These are phyloP conservation scores for Peronospora tabacina DNA, from an alignment of 352 stramenopile genomes.

Conservation along the genomic window DNA sequence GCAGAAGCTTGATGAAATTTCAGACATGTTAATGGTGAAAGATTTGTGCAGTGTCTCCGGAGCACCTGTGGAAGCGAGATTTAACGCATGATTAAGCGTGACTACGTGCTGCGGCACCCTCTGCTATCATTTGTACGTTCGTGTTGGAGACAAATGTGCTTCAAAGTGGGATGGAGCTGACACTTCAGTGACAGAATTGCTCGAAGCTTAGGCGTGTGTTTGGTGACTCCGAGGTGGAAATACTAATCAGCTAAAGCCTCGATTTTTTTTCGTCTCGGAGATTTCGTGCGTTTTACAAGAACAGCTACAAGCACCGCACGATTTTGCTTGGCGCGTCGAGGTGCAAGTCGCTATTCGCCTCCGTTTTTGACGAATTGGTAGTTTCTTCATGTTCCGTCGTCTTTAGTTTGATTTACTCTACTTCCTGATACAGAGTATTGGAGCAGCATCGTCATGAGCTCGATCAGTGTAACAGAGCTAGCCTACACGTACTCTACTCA, in stretches of 20 bases:
- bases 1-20: constrained; percentile 22
- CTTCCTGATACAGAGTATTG: constrained; percentile 70
- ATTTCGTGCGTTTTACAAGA: neutral
- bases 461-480: constrained; percentile 77
- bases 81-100: constrained; percentile 82
- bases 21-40: constrained; percentile 25
- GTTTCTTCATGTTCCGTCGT: constrained; percentile 7
- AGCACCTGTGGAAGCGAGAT: constrained; percentile 71
- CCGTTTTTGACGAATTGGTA: constrained; percentile 10
- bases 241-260: constrained; percentile 80
- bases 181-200: constrained; percentile 69
- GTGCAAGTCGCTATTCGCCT: too few species aligned
- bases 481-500: constrained; percentile 34
- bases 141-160: neutral
- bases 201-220: constrained; percentile 77
- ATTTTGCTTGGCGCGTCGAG: constrained; percentile 19
- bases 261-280: constrained; percentile 39
- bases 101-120: constrained; percentile 65
- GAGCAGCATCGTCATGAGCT: constrained; percentile 81
- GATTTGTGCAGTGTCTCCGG: constrained; percentile 40
- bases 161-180: neutral
- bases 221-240: constrained; percentile 37
- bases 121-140: constrained; percentile 75
- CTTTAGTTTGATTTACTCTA: constrained; percentile 51
- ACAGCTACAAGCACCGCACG: constrained; percentile 10